A percentile compares a stretch with the other conserved stretches of the same genome.
phyloP scores from a whole-genome alignment of 495 filamentous ascomycete species.

The Penicillium pancosmium region DNA sequence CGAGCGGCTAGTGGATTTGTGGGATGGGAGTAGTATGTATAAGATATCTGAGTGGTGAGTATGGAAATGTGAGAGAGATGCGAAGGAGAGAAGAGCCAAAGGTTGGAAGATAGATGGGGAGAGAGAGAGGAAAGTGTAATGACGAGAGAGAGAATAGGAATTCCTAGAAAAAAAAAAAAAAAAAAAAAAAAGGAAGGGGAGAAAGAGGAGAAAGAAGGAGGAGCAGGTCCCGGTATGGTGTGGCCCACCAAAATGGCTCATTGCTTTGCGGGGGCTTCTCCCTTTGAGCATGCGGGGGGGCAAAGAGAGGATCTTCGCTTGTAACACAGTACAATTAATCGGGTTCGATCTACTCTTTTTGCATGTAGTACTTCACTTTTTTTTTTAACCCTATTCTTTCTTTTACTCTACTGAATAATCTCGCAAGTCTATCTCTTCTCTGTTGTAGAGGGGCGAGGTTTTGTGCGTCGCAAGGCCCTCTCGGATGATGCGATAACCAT shows the following conservation, averaged over 20 bases:
- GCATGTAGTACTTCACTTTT: background rate
- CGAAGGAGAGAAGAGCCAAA: conserved; percentile 19
- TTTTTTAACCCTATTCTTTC: background rate
- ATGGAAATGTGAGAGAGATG: conserved; percentile 10
- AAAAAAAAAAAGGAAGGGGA: conserved; percentile 26
- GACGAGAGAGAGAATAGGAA: conserved; percentile 6
- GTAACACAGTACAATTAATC: conserved; percentile 13
- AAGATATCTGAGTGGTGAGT: conserved; percentile 8
- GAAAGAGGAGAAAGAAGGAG: conserved; percentile 25
- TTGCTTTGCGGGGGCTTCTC: conserved; percentile 36
- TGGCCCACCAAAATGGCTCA: conserved; percentile 38
- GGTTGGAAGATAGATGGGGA: conserved; percentile 13
- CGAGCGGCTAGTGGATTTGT: conserved; percentile 14
- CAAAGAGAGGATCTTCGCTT: conserved; percentile 20
- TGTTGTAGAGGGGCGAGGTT: no score
- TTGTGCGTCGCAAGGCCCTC: background rate
- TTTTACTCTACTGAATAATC: no score
- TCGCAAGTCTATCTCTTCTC: no score
- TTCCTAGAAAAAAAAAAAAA: conserved; percentile 25
- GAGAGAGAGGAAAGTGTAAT: conserved; percentile 10
- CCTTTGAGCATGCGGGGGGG: conserved; percentile 38
- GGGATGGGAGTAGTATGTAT: conserved; percentile 10
- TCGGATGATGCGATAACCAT: conserved; percentile 30
- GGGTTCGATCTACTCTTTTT: background rate
- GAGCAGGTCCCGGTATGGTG: conserved; percentile 30